Evolutionary conservation across 345 rosid genomes (phyloP), one percentile per base, ranked within the genome.

Genomic region (Heritiera fomes): DNA sequence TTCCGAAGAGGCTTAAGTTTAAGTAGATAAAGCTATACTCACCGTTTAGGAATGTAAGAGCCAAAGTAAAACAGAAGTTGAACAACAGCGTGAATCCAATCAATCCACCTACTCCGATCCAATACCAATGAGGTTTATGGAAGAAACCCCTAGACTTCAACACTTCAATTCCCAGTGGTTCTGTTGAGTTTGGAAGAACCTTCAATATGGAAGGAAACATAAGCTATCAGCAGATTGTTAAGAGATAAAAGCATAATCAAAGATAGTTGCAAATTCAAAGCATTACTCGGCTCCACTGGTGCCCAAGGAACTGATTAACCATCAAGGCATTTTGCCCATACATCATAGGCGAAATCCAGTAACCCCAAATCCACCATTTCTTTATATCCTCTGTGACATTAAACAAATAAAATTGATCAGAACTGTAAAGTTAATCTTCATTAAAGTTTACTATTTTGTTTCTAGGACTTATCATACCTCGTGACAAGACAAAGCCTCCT

Each of bases 331-430:
- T 93, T 65, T 93, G 97, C 67, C 87, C 94, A 53, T 94, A 94
- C 97, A 89, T 90, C 61, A 94, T 45, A 13, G 98, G 97, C 10
- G 98, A 93, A 66, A 75, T 34, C 98, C 98, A 94, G 81, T 83
- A 94, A 68, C 87, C 97, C 98, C 98, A 93, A 41, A 87, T 86
- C 98, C 97, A 91, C 98, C 98, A 93, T 71, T 87, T 89, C 81
- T 94, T 93, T 1, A 94, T 77, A 64, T 89, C 75, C 11, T 93
- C 98, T 94, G 88, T 77, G 41, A 69, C 50, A 53, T 53, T 40
- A 75, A 52, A 28, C n/a, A 20, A 62, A 59, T 38, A 47, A 52
- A 53, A 15, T 28, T 9, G 50, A 74, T 59, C 69, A 34, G 47
- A 32, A 28, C n/a, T 6, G 10, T 41, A 59, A 59, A 28, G 10